Evolutionary conservation across 768 basidiomycete genomes (phyloP).

Genomic region (Crassisporium funariophilum): DNA sequence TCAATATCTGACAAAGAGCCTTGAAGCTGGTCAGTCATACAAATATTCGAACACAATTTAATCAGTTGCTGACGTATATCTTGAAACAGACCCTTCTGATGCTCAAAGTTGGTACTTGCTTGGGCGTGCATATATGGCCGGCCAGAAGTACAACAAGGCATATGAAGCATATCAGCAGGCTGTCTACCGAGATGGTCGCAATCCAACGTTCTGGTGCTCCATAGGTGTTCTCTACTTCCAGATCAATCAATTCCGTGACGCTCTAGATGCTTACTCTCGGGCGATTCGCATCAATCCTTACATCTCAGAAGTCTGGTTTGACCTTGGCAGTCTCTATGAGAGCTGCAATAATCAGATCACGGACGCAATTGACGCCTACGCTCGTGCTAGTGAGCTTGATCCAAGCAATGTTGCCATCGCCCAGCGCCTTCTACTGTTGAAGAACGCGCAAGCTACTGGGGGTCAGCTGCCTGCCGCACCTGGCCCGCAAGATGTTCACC

Average conservation of each 20-base stretch:
- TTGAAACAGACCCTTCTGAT: conserved; percentile 76
- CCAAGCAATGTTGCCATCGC: conserved; percentile 82
- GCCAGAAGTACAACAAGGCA: conserved; percentile 98
- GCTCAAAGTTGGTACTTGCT: conserved; percentile 99
- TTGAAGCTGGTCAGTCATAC: conserved; percentile 90
- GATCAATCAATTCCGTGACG: conserved; percentile 99
- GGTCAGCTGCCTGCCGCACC: conserved; percentile 83
- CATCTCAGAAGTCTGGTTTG: conserved; percentile 95
- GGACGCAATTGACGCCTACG: conserved; percentile 98
- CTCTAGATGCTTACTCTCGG: conserved; percentile 97
- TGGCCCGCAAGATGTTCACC: conserved; percentile 93
- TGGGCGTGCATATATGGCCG: conserved; percentile 98
- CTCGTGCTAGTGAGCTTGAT: conserved; percentile 92
- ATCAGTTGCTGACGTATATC: conserved; percentile 8
- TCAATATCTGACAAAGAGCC: conserved; percentile 88
- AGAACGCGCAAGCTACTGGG: conserved; percentile 77
- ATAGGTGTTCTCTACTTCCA: conserved; percentile 99
- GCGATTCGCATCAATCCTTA: conserved; percentile 99
- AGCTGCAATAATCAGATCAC: conserved; percentile 99
- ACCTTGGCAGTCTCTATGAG: conserved; percentile 95
- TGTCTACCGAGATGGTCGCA: conserved; percentile 97
- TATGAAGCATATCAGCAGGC: conserved; percentile 99
- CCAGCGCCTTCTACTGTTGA: conserved; percentile 75
- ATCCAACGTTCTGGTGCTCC: conserved; percentile 99
- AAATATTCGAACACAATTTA: too few relatives aligned